Percentiles rank a stretch among this genome's conserved stretches.
Evolutionary conservation across 164 flowering plant genomes (phyloP).

Genomic region (Magnolia changhungtana): DNA sequence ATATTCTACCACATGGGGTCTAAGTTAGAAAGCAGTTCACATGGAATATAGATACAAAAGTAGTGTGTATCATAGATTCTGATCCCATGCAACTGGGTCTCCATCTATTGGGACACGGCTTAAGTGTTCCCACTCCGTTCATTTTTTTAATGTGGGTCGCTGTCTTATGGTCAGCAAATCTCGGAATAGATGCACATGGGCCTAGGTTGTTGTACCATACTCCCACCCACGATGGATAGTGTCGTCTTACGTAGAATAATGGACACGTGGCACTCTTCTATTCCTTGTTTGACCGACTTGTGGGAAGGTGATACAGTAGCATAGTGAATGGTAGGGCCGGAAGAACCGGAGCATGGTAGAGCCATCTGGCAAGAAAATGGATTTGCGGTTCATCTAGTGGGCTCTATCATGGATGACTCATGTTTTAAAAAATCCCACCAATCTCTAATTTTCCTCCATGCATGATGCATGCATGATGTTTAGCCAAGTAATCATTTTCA

Average conservation of each 20-base stretch:
- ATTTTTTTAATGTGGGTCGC: background rate
- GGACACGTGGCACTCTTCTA: background rate
- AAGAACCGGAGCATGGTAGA: no score
- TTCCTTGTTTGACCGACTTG: background rate
- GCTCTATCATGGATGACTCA: no score
- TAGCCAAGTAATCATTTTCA: no score
- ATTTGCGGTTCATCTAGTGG: no score
- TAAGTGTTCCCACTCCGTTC: background rate
- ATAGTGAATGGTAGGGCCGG: no score
- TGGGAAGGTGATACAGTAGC: background rate
- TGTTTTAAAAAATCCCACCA: no score
- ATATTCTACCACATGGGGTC: background rate
- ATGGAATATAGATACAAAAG: background rate
- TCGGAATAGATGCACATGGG: conserved; percentile 7
- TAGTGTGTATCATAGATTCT: background rate
- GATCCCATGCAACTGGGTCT: background rate
- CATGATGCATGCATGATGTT: no score
- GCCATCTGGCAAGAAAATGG: no score
- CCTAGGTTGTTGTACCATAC: background rate
- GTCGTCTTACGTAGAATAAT: background rate
- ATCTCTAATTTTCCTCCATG: no score
- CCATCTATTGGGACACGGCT: background rate
- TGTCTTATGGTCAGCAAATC: background rate
- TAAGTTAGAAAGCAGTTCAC: background rate
- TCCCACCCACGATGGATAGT: background rate